phyloP scores from a whole-genome alignment of 2,329 filamentous ascomycete genomes.

The Zelopaecilomyces penicillatus region DNA sequence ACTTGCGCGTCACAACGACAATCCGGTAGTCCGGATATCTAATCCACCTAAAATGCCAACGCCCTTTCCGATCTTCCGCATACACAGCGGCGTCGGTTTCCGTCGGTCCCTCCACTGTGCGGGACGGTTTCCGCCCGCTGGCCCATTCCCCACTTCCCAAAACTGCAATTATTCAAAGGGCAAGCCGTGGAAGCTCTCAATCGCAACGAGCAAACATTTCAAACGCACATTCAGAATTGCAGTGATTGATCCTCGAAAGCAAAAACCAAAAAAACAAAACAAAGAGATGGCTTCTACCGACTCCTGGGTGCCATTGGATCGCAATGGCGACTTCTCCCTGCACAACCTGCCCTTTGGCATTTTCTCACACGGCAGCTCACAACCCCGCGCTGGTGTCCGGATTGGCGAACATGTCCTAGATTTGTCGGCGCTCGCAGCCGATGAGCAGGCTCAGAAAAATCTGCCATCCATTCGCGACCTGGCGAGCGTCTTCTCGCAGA shows the following conservation, averaged over 20 bases:
- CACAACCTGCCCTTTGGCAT: conserved; percentile 80
- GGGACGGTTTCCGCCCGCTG: conserved; percentile 3
- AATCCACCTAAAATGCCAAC: too few relatives aligned
- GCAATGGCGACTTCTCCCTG: conserved; percentile 50
- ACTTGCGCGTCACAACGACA: too few relatives aligned
- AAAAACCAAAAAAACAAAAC: conserved; percentile 1
- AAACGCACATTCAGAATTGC: too few relatives aligned
- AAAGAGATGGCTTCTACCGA: neutral
- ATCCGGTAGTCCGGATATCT: too few relatives aligned
- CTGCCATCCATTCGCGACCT: conserved; percentile 26
- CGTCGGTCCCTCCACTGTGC: conserved; percentile 7
- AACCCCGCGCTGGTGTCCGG: conserved; percentile 58
- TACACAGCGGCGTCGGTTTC: neutral
- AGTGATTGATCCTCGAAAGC: too few relatives aligned
- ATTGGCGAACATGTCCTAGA: conserved; percentile 68
- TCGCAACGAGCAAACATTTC: too few relatives aligned
- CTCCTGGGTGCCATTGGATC: conserved; percentile 9
- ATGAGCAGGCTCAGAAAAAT: conserved; percentile 21
- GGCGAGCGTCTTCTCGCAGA: conserved; percentile 17
- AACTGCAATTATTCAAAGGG: neutral
- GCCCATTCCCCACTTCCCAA: conserved; percentile 1
- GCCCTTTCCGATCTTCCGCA: too few relatives aligned
- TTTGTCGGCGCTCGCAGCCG: conserved; percentile 49
- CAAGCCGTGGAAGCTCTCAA: too few relatives aligned
- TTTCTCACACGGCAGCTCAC: conserved; percentile 50